Conservation (phyloP, 176 grass and related monocot genomes). For the Luzula sylvatica region DNA sequence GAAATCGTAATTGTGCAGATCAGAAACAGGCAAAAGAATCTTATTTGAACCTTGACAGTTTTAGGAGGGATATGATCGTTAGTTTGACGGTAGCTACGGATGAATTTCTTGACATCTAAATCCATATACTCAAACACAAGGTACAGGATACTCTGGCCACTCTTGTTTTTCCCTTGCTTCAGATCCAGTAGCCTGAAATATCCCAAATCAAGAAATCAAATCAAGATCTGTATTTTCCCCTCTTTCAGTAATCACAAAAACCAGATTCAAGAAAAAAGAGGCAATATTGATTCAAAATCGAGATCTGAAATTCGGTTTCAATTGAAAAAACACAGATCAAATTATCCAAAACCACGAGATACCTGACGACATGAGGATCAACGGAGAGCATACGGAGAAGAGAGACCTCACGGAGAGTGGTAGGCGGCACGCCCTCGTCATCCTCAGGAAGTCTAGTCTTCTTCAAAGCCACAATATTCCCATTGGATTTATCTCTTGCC, state of each 20-base stretch:
- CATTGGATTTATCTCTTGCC: slow-evolving; percentile 88
- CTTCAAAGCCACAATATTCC: slow-evolving; percentile 92
- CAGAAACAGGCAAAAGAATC: background rate
- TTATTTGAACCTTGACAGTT: slow-evolving; percentile 47
- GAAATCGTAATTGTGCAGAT: no score
- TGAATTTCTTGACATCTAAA: slow-evolving; percentile 98
- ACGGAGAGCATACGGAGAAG: slow-evolving; percentile 96
- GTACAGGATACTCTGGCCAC: slow-evolving; percentile 86
- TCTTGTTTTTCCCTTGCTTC: slow-evolving; percentile 87
- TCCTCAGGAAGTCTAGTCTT: slow-evolving; percentile 96
- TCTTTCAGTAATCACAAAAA: background rate
- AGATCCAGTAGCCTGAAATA: slow-evolving; percentile 60
- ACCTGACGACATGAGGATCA: slow-evolving; percentile 79
- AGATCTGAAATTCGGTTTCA: background rate
- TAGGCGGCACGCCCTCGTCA: slow-evolving; percentile 94
- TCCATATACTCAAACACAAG: slow-evolving; percentile 99
- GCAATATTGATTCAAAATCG: background rate
- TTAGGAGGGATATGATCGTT: slow-evolving; percentile 37
- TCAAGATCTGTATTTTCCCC: background rate
- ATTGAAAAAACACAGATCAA: background rate
- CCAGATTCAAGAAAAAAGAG: background rate
- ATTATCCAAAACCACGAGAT: slow-evolving; percentile 10
- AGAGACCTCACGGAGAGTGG: slow-evolving; percentile 89
- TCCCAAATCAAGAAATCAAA: slow-evolving; percentile 4
- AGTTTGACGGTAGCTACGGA: slow-evolving; percentile 56